Evolutionary conservation across 352 stramenopile species (phyloP), one percentile per base, ranked within the genome.

Genomic region (Pythium oligandrum): DNA sequence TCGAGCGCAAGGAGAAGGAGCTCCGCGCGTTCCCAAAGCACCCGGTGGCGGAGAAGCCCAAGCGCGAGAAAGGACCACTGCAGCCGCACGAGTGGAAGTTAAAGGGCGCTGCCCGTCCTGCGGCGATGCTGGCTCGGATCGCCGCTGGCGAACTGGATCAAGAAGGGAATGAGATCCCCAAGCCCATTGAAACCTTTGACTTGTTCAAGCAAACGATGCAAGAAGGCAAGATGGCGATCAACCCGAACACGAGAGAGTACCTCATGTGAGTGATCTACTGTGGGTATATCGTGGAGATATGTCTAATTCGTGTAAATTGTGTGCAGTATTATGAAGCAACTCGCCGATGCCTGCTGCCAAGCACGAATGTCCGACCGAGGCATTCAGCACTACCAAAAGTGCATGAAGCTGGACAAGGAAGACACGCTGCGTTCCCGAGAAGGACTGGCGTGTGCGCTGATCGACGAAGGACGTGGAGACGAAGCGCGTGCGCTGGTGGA

Each of bases 321-420:
- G 6, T 17, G 31, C 37, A 83, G 71, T 5, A 75, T 81, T 39
- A 51, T 91, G 55, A 88, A 88, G 57, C 69, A 90, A 38, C 68
- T 94, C 33, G 84, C 82, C 0, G 72, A 77, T 26, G 79, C 82
- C 0, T 90, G 82, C 54, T 91, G 80, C 52, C 57, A 82, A 35
- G 84, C 82, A 17, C 76, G 78, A 2, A 79, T 91, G 79, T 61
- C 71, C 2, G 79, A 90, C 42, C 76, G 75, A 9, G 82, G 82
- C 32, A 93, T 94, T 54, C 79, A 88, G 48, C 75, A 90, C 61
- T 94, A 93, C 62, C 73, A 91, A 55, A 52, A 73, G 52, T 91
- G 78, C 60, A 90, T 94, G 75, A 70, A 65, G 30, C 65, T 91
- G 42, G 84, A 94, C 47, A 79, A 72, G 48, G 60, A 66, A 5